Percentiles rank a stretch among this genome's conserved stretches.
Evolutionary conservation across 768 basidiomycete genomes (phyloP).

Genomic region (Daedaleopsis nitida): DNA sequence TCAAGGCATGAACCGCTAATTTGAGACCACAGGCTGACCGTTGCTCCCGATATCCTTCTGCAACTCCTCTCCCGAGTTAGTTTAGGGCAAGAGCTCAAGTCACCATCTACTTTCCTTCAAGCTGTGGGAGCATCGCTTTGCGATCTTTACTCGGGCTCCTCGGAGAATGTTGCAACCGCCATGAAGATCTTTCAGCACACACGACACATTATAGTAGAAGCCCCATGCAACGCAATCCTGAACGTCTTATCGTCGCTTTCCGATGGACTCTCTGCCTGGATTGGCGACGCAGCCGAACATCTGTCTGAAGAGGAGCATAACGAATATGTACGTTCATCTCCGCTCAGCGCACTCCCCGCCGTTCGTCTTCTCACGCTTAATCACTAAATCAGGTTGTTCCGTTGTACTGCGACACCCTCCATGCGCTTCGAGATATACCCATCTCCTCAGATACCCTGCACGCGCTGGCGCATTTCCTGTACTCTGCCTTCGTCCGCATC

Average conservation of each 20-base stretch:
- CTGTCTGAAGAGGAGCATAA: constrained; percentile 49
- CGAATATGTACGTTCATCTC: constrained; percentile 41
- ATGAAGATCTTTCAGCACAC: neutral
- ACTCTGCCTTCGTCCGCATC: constrained; percentile 52
- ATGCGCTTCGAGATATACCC: constrained; percentile 39
- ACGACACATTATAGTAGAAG: neutral
- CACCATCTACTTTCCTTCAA: neutral
- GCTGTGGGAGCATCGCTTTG: constrained; percentile 8
- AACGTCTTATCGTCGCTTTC: constrained; percentile 32
- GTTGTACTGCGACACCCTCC: constrained; percentile 49
- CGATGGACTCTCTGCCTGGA: constrained; percentile 50
- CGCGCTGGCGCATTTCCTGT: constrained; percentile 46
- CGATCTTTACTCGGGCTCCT: constrained; percentile 6
- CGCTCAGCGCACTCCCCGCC: no score
- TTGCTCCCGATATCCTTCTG: constrained; percentile 1
- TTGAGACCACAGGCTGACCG: neutral
- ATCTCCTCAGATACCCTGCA: constrained; percentile 45
- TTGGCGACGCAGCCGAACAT: constrained; percentile 45
- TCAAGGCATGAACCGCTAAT: no score
- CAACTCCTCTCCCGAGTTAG: constrained; percentile 6
- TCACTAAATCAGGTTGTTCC: constrained; percentile 11
- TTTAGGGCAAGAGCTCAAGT: neutral
- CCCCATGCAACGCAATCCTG: constrained; percentile 12
- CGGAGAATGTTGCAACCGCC: neutral
- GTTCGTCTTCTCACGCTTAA: no score